Base-by-base conservation (phyloP, 345 rosid species). In the Aquilaria yunnanensis region DNA sequence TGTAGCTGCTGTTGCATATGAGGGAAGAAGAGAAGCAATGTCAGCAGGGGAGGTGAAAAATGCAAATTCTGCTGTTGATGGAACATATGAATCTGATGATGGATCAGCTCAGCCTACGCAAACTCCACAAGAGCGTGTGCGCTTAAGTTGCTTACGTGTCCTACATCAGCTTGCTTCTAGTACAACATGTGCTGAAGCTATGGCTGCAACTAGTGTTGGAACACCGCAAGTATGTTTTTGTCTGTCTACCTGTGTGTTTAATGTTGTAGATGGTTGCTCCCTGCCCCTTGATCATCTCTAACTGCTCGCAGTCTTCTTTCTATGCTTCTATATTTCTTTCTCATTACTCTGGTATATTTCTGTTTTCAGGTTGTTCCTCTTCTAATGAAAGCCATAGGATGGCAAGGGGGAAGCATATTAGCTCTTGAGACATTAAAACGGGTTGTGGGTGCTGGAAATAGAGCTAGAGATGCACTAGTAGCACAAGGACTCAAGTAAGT, bases 381-480 rank as follows among this genome's bases (percentile, higher is more conserved):
- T 78, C 85, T 94, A 62, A 90, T 94, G 99, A 94, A 94, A 80
- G 96, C 99, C 66, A 94, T 94, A 71, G 97, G 99, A 65, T 94
- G 99, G 99, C 99, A 77, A 73, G 97, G 99, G 70, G 97, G 99
- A 75, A 94, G 97, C 82, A 94, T 94, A 76, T 78, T 94, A 71
- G 99, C 97, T 54, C 93, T 94, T 53, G 96, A 94, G 85, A 94
- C 97, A 41, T 76, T 94, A 64, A 94, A 94, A 64, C 97, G 96
- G 61, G 91, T 90, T 68, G 97, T 90, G 31, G 96, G 80, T 71
- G 96, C 99, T 70, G 97, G 99, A 67, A 94, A 94, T 76, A 89
- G 97, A 50, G 96, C 99, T 65, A 89, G 99, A 75, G 99, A 94
- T 70, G 97, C 99, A 0, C 88, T 94, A 70, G 97, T 94, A 76